Evolutionary conservation across 345 rosid genomes (phyloP), one percentile per base, ranked within the genome.

Genomic region (Bruguiera parviflora): DNA sequence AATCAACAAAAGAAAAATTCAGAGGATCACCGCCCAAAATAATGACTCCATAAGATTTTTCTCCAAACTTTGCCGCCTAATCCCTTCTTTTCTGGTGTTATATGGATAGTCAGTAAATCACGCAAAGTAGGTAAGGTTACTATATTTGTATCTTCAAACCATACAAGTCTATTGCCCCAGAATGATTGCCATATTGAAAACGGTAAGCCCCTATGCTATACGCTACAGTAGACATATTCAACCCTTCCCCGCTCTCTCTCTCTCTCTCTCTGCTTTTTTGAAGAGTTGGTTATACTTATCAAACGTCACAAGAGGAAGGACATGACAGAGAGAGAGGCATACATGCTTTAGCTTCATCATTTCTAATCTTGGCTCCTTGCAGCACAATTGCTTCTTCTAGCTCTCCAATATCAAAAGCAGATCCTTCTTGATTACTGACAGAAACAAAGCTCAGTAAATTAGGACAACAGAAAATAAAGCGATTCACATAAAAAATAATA

Each of bases 311-410:
- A 70, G 73, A 76, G 69, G 75, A 19, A 70, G 49, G 71, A 70
- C 47, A 73, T 35, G 60, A 70, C 68, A 66, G 59, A 74, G 66
- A 62, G 18, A 43, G 46, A 21, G 16, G 56, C 88, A 73, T 88
- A 88, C 93, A 77, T 81, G 89, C 80, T 83, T 82, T 89, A 35
- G 78, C 78, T 84, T 90, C 99, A 72, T 92, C 96, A 82, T 87
- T 86, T 65, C 93, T 79, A 67, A 83, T 77, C 87, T 84, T 81
- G 49, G 84, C 86, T 78, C 97, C 99, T 83, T 89, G 91, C 81
- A 95, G 78, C 67, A 87, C 90, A 58, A 94, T 91, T 75, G 99
- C 99, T 81, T 92, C 99, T 81, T 95, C 98, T 39, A 95, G 90
- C 89, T 90, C 97, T 65, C 99, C 99, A 65, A 92, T 92, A 81